These are phyloP conservation scores for Neostapfia colusana DNA, from an alignment of 176 grass and related monocot genomes.

Conservation along the genomic window DNA sequence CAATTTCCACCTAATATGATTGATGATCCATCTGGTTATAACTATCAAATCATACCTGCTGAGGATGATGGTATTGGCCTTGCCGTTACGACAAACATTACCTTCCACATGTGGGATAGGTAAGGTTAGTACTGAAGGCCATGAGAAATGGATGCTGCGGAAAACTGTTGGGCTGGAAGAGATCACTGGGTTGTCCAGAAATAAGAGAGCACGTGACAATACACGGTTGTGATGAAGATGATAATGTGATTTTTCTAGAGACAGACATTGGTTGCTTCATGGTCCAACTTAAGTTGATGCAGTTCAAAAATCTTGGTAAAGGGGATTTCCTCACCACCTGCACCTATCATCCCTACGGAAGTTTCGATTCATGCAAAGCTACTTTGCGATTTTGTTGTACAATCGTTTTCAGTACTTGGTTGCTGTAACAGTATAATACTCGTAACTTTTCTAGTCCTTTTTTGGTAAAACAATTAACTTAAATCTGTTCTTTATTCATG, in stretches of 20 bases:
- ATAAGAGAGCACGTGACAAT: slow-evolving; percentile 4
- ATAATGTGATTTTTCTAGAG: slow-evolving; percentile 18
- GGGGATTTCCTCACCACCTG: slow-evolving; percentile 4
- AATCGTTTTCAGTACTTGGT: too few species aligned
- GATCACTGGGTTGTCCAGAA: background rate
- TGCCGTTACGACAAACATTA: background rate
- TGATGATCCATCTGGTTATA: background rate
- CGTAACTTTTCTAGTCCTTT: background rate
- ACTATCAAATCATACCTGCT: slow-evolving; percentile 1
- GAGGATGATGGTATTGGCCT: slow-evolving; percentile 6
- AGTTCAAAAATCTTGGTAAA: slow-evolving; percentile 27
- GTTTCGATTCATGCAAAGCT: too few species aligned
- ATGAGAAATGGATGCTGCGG: background rate
- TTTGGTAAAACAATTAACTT: background rate
- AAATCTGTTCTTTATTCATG: background rate
- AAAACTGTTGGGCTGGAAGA: background rate
- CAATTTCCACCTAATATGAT: background rate
- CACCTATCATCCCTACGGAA: slow-evolving; percentile 36
- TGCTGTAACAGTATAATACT: slow-evolving; percentile 5
- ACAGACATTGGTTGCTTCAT: background rate
- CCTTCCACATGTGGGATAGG: background rate
- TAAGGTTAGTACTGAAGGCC: background rate
- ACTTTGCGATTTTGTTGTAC: too few species aligned
- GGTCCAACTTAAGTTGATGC: slow-evolving; percentile 21
- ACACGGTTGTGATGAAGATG: slow-evolving; percentile 30